phyloP scores from a whole-genome alignment of 192 early-diverging fungal genomes.

The Thamnidium elegans region DNA sequence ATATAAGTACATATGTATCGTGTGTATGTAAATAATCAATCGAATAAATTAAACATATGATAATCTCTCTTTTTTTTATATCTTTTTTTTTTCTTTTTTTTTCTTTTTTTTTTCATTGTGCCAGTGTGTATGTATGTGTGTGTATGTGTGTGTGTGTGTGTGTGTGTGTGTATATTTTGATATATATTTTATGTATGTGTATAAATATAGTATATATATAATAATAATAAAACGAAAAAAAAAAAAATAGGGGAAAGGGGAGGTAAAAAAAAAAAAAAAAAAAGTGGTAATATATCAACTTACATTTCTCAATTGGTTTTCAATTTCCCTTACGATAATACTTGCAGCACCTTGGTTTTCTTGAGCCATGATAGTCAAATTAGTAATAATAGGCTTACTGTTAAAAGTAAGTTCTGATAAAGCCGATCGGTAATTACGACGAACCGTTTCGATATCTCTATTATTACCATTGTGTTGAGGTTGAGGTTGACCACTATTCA shows the following conservation, averaged over 20 bases:
- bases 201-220: not conserved
- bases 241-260: not conserved
- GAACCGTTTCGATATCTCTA: constrained; percentile 27
- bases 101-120: too few relatives aligned
- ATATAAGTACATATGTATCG: too few relatives aligned
- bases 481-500: constrained; percentile 9
- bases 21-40: too few relatives aligned
- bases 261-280: too few relatives aligned
- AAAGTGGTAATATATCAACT: constrained; percentile 16
- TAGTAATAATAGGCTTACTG: constrained; percentile 90
- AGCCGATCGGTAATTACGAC: constrained; percentile 19
- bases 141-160: too few relatives aligned
- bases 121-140: too few relatives aligned
- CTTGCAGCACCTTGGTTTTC: constrained; percentile 64
- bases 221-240: not conserved
- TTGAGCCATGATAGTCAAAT: constrained; percentile 81
- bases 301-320: constrained; percentile 50
- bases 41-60: too few relatives aligned
- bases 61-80: too few relatives aligned
- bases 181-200: not conserved
- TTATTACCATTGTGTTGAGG: not conserved
- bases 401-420: constrained; percentile 87
- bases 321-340: constrained; percentile 77
- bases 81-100: too few relatives aligned
- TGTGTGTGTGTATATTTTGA: too few relatives aligned